Percentiles rank a stretch among this genome's conserved stretches.
These are phyloP conservation scores for Metarhizium rileyi DNA, from an alignment of 2,329 filamentous ascomycete genomes.

Conservation along the genomic window DNA sequence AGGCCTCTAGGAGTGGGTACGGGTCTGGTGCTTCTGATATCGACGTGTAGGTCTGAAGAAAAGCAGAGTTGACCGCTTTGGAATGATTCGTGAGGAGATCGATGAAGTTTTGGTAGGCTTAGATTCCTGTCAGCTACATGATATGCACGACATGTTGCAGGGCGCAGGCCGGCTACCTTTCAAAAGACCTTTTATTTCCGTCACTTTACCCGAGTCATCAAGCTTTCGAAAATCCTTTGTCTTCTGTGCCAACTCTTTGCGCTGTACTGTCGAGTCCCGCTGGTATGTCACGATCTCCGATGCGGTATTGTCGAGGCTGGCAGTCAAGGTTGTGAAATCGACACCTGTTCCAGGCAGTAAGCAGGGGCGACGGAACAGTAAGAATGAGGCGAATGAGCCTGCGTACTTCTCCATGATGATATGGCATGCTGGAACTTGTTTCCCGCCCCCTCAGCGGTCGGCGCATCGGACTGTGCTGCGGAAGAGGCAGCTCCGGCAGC, in stretches of 20 bases:
- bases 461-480: constrained; percentile 16
- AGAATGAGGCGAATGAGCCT: background rate
- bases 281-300: constrained; percentile 91
- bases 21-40: constrained; percentile 94
- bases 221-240: constrained; percentile 96
- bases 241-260: constrained; percentile 97
- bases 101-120: constrained; percentile 95
- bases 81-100: constrained; percentile 93
- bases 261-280: constrained; percentile 86
- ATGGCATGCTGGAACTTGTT: constrained; percentile 98
- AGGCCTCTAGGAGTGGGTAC: constrained; percentile 91
- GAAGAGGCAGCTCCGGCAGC: constrained; percentile 15
- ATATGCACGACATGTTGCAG: background rate
- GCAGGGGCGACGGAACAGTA: background rate
- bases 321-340: constrained; percentile 74
- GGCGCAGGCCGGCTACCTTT: constrained; percentile 51
- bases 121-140: constrained; percentile 11
- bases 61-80: constrained; percentile 86
- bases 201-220: constrained; percentile 77
- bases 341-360: constrained; percentile 48
- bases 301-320: constrained; percentile 83
- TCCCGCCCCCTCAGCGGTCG: constrained; percentile 40
- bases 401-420: constrained; percentile 83
- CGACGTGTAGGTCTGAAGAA: constrained; percentile 85
- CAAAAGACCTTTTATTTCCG: constrained; percentile 79